Conservation (phyloP, 2,329 filamentous ascomycete species). For the Pseudocercospora musae region DNA sequence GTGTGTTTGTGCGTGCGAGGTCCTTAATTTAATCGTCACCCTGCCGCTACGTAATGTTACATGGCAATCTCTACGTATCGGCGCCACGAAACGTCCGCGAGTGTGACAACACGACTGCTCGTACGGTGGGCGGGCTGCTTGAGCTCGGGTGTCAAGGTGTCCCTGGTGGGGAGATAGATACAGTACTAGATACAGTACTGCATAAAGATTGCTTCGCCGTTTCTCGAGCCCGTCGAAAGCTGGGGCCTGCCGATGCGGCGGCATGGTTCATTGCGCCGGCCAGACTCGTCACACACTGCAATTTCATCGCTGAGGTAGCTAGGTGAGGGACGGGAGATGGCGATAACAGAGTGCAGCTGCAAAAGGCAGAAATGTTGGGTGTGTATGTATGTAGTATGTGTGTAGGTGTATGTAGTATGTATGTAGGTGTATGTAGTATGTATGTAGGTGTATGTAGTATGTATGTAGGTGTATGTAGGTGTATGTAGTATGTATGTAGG, state of each 20-base stretch:
- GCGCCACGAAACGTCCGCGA: background rate
- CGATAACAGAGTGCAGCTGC: background rate
- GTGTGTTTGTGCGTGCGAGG: conserved; percentile 1
- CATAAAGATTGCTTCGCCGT: no score
- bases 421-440: no score
- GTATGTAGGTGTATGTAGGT: no score
- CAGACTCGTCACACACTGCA: conserved; percentile 1
- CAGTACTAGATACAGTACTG: no score
- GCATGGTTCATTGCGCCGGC: background rate
- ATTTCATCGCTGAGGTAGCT: background rate
- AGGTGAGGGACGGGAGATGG: background rate
- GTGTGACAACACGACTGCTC: background rate
- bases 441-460: no score
- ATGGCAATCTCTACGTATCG: background rate
- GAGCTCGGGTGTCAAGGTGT: background rate
- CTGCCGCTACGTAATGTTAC: background rate
- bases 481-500: no score
- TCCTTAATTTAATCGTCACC: background rate
- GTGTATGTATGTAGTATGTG: no score
- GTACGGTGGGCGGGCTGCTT: no score
- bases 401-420: background rate
- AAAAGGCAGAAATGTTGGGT: no score
- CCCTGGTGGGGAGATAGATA: background rate
- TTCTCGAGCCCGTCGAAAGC: background rate
- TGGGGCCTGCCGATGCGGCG: conserved; percentile 2